Base-by-base conservation (phyloP, 192 early-diverging fungal genomes). In the Spizellomyces punctatus region DNA sequence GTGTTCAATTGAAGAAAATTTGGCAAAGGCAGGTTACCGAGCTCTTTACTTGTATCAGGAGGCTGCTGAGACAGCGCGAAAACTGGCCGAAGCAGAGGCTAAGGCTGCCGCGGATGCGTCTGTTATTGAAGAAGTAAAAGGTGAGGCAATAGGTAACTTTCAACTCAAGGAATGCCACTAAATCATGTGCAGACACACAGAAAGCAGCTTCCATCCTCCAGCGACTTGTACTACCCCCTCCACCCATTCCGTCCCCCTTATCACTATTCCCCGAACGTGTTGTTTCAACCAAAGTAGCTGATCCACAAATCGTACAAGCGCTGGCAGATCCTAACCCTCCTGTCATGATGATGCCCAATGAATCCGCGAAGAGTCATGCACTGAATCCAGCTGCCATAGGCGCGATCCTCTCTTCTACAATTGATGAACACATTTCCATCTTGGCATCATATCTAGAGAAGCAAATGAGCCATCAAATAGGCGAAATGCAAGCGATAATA, bases 401-500 rank as follows among this genome's bases (percentile, higher is more conserved):
- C 46, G 27, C 19, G 17, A 72, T 52, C 27, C 63, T 72, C 21
- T 36, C 50, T 42, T 14, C 46, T 6, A 64, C 62, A 12, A 56
- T 72, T 8, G 71, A 72, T 17, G 41, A 14, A 10, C 71, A 72
- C 45, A 50, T 72, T 16, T 42, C 71, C 12, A 27, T 22, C 7
- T 17, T 72, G 62, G 48, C 41, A 47, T 19, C 71, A 16, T 22
- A 64, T 64, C 43, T 72, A 14, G 62, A 64, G 12, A 55, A 9
- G 16, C 36, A 12, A 6, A 64, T 72, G 46, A 63, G 64, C 27
- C 63, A 64, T 45, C 71, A 72, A 46, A 45, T 57, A 63, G 27
- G 8, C 21, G 71, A 72, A 27, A 72, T 72, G 63, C 19, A 41
- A 60, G 17, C 60, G 10, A 54, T 72, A 12, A 14, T 72, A 44